Percentiles rank a stretch among this genome's conserved stretches.
Conservation (phyloP, 2,329 filamentous ascomycete species). For the Epichloe gansuensis region DNA sequence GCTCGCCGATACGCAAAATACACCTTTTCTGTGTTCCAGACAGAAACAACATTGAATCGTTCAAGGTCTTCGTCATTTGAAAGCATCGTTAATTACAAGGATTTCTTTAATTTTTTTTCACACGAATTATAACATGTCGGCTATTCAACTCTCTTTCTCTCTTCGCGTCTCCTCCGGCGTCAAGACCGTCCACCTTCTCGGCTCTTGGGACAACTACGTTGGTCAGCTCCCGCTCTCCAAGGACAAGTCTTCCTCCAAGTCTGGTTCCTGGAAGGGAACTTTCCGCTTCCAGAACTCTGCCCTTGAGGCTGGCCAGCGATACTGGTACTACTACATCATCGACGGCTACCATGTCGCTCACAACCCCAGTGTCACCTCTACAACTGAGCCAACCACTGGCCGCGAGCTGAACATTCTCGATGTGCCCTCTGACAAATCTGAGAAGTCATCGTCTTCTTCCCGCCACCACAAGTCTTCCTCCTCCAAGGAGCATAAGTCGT, state of each 20-base stretch:
- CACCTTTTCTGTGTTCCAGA: background rate
- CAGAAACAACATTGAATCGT: slow-evolving; percentile 11
- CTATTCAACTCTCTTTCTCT: slow-evolving; percentile 88
- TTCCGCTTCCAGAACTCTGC: slow-evolving; percentile 88
- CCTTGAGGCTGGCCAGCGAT: slow-evolving; percentile 77
- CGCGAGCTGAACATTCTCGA: slow-evolving; percentile 97
- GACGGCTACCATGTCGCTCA: slow-evolving; percentile 97
- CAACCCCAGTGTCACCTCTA: slow-evolving; percentile 81
- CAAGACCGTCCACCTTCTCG: slow-evolving; percentile 94
- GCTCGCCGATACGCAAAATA: slow-evolving; percentile 30
- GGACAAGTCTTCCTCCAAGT: slow-evolving; percentile 70
- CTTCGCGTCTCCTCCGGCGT: slow-evolving; percentile 91
- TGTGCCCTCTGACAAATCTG: slow-evolving; percentile 46
- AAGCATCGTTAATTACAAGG: background rate
- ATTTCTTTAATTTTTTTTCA: background rate
- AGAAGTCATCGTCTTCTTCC: slow-evolving; percentile 31
- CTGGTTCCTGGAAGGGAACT: slow-evolving; percentile 86
- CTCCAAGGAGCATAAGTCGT: slow-evolving; percentile 17
- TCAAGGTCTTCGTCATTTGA: slow-evolving; percentile 19
- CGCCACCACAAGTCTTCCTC: slow-evolving; percentile 15
- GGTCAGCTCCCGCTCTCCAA: slow-evolving; percentile 90
- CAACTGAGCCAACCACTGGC: slow-evolving; percentile 89
- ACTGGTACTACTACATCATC: slow-evolving; percentile 99
- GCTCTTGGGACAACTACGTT: slow-evolving; percentile 95
- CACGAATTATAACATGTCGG: slow-evolving; percentile 57